Evolutionary conservation across 345 rosid species (phyloP), one percentile per base, ranked within the genome.

Genomic region (Lumnitzera littorea): DNA sequence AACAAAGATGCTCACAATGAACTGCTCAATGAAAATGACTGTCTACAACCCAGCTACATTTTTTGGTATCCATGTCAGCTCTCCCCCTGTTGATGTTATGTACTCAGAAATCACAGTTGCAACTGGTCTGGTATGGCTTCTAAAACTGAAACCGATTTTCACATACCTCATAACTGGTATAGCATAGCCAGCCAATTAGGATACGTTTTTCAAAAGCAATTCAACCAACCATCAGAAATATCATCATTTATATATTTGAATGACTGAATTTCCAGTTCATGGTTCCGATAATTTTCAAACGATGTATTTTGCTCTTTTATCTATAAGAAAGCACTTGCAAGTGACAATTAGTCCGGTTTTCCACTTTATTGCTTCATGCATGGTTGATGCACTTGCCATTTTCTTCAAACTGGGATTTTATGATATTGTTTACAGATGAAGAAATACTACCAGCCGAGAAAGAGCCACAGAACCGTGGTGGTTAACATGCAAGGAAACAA

Each of bases 31-130:
- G 58, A 77, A 68, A 53, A 76, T 91, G 77, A 72, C 68, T 15
- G 70, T 88, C 23, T 63, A 88, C 67, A 88, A 84, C 65, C 94
- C 86, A 31, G 96, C 94, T 51, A 73, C 88, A 14, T 76, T 86
- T 79, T 91, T 88, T 61, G 96, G 97, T 14, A 86, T 88, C 62
- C 91, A 88, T 63, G 91, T 88, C 58, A 81, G 80, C 72, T 75
- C 91, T 55, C 62, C 82, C 9, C 74, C 82, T 4, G 71, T 88
- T 69, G 75, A 84, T 51, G 82, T 91, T 51, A 74, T 84, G 36
- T 88, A 80, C 73, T 84, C 89, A 2, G 71, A 82, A 62, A 71
- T 91, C 58, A 49, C 80, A 0, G 76, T 91, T 13, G 95, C 91
- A 46, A 78, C 84, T 52, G 91, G 94, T 48, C 81, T 80, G 94